Evolutionary conservation across 2,329 filamentous ascomycete species (phyloP).

Genomic region (Colletotrichum trifolii): DNA sequence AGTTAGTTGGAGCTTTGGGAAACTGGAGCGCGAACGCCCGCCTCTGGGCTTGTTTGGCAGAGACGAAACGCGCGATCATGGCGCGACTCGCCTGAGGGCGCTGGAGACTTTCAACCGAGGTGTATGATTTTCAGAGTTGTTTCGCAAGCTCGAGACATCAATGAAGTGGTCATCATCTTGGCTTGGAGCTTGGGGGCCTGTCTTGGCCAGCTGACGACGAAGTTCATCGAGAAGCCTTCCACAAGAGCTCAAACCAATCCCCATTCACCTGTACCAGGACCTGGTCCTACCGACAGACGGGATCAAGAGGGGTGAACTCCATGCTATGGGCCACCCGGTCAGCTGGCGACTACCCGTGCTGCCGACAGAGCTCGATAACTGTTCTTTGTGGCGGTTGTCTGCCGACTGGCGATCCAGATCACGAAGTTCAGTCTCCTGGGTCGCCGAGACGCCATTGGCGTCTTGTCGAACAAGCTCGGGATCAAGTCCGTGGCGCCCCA

Average conservation of each 20-base stretch:
- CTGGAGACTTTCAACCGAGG: constrained; percentile 1
- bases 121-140: background rate
- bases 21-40: background rate
- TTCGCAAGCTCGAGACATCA: constrained; percentile 18
- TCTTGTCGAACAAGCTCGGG: background rate
- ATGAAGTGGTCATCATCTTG: constrained; percentile 21
- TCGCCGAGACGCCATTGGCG: constrained; percentile 13
- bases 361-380: constrained; percentile 8
- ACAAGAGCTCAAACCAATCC: constrained; percentile 7
- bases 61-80: constrained; percentile 16
- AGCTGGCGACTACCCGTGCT: constrained; percentile 21
- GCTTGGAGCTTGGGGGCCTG: background rate
- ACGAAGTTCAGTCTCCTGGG: background rate
- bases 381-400: constrained; percentile 15
- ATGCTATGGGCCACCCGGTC: constrained; percentile 28
- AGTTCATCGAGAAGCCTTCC: constrained; percentile 11
- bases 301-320: constrained; percentile 13
- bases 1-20: background rate
- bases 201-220: constrained; percentile 29
- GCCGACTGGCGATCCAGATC: constrained; percentile 1
- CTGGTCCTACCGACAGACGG: constrained; percentile 4
- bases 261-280: constrained; percentile 16
- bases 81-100: constrained; percentile 5
- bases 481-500: background rate
- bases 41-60: constrained; percentile 1